Evolutionary conservation across 2,329 filamentous ascomycete species (phyloP).

Genomic region (Cryoendolithus antarcticus): DNA sequence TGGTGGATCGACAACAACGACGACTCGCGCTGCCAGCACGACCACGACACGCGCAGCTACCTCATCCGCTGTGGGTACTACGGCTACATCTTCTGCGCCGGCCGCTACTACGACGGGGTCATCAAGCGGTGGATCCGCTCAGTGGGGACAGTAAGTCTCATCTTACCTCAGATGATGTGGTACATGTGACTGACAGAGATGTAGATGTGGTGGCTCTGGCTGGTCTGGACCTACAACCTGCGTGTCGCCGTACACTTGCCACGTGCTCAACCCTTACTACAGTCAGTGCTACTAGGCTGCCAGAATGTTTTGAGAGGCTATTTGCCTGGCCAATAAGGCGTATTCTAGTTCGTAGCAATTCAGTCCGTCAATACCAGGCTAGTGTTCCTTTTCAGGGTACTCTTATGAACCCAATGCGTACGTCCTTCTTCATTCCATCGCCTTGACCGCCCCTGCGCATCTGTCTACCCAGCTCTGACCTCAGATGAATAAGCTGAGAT

Average conservation of each 20-base stretch:
- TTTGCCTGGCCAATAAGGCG: too few species aligned
- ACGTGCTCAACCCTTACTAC: conserved; percentile 11
- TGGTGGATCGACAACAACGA: background rate
- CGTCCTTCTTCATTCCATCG: too few species aligned
- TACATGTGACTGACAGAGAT: background rate
- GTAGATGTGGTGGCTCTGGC: conserved; percentile 12
- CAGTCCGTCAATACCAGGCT: too few species aligned
- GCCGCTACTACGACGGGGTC: background rate
- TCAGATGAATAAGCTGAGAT: too few species aligned
- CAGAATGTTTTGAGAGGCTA: too few species aligned
- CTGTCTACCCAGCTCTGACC: too few species aligned
- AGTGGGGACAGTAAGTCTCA: conserved; percentile 3
- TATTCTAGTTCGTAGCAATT: too few species aligned
- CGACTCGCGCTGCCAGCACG: background rate
- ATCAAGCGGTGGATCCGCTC: conserved; percentile 1
- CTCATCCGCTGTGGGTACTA: background rate
- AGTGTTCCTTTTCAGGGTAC: too few species aligned
- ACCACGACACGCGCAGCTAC: conserved; percentile 1
- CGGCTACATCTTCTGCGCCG: background rate
- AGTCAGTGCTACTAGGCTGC: conserved; percentile 10
- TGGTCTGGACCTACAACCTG: conserved; percentile 13
- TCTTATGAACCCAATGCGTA: too few species aligned
- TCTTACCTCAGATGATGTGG: too few species aligned
- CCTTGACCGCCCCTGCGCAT: too few species aligned
- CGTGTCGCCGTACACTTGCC: conserved; percentile 12